Base-by-base conservation (phyloP, 208 protist species). In the Herpetomonas tarakana region DNA sequence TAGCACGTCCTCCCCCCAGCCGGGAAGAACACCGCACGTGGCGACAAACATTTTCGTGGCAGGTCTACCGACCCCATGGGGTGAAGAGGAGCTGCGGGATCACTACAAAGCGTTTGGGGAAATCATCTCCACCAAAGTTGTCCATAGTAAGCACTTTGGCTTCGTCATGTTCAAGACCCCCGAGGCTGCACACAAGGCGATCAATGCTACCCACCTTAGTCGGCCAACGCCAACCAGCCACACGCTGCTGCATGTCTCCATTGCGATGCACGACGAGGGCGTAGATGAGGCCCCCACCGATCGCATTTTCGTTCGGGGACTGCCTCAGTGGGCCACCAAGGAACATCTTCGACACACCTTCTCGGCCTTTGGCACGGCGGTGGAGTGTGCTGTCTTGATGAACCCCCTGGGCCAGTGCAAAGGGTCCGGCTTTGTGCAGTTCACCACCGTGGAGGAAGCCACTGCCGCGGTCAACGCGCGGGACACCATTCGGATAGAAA, bases 261-360 rank as follows among this genome's bases (percentile, higher is more conserved):
- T 96, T 30, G 86, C 89, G 3, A 96, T 96, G 89, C 89, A 96
- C 51, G 86, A 93, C 65, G 89, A 96, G 60, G 89, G 89, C n/a
- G 76, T 91, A 6, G 86, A 96, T 56, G 89, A 93, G 27, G 62
- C 83, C 57, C 86, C 89, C 0, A 96, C 91, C 68, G 80, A 93
- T 55, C 81, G 89, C 41, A 69, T 96, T 38, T 96, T 96, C 54
- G 83, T 96, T 64, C 75, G 89, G 41, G 85, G 85, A 2, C 75
- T 96, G 9, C 86, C 89, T 14, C 86, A 91, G 64, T 96, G 86
- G 84, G 74, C 86, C 22, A 96, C 83, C 14, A 92, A 92, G 61
- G 89, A 92, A 39, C 84, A 96, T 64, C 56, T 96, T 9, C 65
- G 62, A 18, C 76, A 89, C 47, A 74, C 65, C 24, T 96, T 96